Evolutionary conservation across 495 filamentous ascomycete genomes (phyloP).

Genomic region (Trichoderma parareesei): DNA sequence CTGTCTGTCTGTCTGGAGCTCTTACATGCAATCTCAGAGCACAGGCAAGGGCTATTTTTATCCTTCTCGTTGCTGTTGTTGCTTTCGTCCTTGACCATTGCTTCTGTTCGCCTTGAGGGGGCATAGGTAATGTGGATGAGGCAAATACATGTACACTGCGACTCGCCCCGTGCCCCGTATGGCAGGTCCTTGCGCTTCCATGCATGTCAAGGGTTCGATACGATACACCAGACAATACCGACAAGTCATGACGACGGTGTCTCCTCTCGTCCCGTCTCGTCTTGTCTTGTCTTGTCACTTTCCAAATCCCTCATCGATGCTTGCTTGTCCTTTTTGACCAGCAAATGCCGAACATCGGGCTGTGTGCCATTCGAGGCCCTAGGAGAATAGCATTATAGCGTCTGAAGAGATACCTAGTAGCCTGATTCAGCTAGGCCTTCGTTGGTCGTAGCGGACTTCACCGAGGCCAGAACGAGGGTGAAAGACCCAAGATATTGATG

Average conservation of each 20-base stretch:
- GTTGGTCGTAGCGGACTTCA: background rate
- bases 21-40: too few relatives aligned
- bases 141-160: conserved; percentile 1
- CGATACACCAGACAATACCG: background rate
- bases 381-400: too few relatives aligned
- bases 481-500: background rate
- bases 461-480: background rate
- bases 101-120: background rate
- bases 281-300: background rate
- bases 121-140: background rate
- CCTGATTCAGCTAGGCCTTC: background rate
- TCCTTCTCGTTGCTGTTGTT: background rate
- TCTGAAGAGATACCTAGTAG: background rate
- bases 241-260: background rate
- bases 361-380: background rate
- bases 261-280: background rate
- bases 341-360: background rate
- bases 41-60: background rate
- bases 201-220: background rate
- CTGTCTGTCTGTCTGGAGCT: background rate
- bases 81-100: background rate
- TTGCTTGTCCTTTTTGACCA: background rate
- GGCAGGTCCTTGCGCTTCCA: conserved; percentile 1
- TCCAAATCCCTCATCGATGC: conserved; percentile 1
- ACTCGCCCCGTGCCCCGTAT: background rate